phyloP scores from a whole-genome alignment of 1,284 basidiomycete genomes.

The Boletus semigastroideus region DNA sequence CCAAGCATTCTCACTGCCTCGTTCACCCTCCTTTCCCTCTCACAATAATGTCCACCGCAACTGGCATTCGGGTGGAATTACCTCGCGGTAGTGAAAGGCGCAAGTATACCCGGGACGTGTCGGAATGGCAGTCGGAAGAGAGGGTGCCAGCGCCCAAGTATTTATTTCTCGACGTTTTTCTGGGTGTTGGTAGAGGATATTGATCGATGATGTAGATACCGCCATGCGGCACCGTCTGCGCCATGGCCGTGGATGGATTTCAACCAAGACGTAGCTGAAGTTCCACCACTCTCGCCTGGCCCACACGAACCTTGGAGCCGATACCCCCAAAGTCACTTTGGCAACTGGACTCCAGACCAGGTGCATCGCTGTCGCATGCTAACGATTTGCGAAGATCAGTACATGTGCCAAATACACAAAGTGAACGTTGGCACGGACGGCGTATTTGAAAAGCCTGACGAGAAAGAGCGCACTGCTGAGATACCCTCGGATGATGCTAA shows the following conservation, averaged over 20 bases:
- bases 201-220: conserved; percentile 24
- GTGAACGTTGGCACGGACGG: conserved; percentile 44
- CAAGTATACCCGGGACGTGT: conserved; percentile 5
- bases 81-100: neutral
- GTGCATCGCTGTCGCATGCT: conserved; percentile 42
- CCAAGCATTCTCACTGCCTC: neutral
- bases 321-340: conserved; percentile 51
- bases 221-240: conserved; percentile 37
- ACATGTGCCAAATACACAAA: conserved; percentile 39
- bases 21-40: neutral
- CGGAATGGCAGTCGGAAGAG: conserved; percentile 4
- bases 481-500: conserved; percentile 6
- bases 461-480: neutral
- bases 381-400: conserved; percentile 19
- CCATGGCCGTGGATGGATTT: conserved; percentile 42
- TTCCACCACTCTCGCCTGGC: neutral
- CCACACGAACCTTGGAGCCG: conserved; percentile 17
- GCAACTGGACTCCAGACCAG: conserved; percentile 50
- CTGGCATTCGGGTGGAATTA: neutral
- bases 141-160: conserved; percentile 26
- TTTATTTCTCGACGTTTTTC: conserved; percentile 4
- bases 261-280: conserved; percentile 15
- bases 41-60: conserved; percentile 20
- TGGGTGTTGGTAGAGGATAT: neutral
- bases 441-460: conserved; percentile 13